Evolutionary conservation across 2,329 filamentous ascomycete species (phyloP), one percentile per base, ranked within the genome.

Genomic region (Aspergillus tanneri): DNA sequence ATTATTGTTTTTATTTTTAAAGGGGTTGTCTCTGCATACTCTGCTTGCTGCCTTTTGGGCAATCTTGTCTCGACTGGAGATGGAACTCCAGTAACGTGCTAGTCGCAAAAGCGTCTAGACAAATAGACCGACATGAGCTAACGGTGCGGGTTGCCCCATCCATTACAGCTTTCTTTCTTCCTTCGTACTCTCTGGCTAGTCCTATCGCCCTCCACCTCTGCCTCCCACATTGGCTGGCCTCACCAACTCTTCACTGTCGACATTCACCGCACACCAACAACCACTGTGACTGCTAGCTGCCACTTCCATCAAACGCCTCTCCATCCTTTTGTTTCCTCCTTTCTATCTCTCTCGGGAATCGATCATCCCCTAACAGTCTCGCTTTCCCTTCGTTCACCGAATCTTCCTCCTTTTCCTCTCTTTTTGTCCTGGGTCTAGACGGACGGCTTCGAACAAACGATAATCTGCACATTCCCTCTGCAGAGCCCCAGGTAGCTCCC

Each of bases 201-300:
- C 44, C 44, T 41, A 41, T 49, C 52, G 55, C 56, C 56, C 54
- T 56, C 59, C 54, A 49, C 61, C 58, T 60, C 58, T 52, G 45
- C 59, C 59, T 62, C 53, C 57, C 53, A 61, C 58, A 62, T 53
- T 52, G 54, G 53, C 49, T 52, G 49, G 47, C 42, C 43, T 49
- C 46, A 55, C 43, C 46, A 44, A 32, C 40, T 34, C 43, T 41
- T 41, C 45, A 36, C 44, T 27, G 47, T 49, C 47, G 47, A 45
- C 47, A 43, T 47, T 50, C 48, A 50, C 48, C 39, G 39, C 47
- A 49, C 47, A 41, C 42, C 47, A 35, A 24, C 37, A 47, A 40
- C 50, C 38, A 43, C 34, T 44, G 30, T 47, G 25, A 37, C 43
- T 53, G 45, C 47, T 53, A 46, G 45, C 43, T 40, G 34, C 47